These are phyloP conservation scores for Mytilinidion resinicola DNA, from an alignment of 495 filamentous ascomycete genomes.

Conservation along the genomic window DNA sequence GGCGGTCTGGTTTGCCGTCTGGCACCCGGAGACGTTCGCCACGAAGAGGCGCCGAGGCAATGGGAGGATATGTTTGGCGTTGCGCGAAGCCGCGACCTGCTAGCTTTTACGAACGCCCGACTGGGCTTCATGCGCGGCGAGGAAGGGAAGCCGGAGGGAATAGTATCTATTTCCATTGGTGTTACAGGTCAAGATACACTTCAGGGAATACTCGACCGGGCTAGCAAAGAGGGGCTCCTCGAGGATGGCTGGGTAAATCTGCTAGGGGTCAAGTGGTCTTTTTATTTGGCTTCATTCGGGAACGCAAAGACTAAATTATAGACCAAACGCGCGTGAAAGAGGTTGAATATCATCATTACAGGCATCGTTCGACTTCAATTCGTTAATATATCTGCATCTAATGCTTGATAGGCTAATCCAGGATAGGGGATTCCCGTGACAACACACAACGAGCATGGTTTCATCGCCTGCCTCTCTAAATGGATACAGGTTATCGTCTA, in stretches of 20 bases:
- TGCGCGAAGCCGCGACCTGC: slow-evolving; percentile 25
- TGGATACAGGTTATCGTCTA: no score
- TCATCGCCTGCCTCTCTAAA: no score
- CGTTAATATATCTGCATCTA: no score
- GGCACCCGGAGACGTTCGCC: slow-evolving; percentile 19
- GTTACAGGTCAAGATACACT: slow-evolving; percentile 25
- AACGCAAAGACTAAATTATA: slow-evolving; percentile 5
- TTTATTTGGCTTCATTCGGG: slow-evolving; percentile 10
- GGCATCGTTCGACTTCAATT: no score
- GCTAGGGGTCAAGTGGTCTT: slow-evolving; percentile 31
- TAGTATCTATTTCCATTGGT: slow-evolving; percentile 27
- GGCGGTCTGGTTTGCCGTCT: slow-evolving; percentile 26
- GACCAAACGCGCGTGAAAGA: no score
- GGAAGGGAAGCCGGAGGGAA: slow-evolving; percentile 25
- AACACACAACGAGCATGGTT: no score
- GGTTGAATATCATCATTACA: no score
- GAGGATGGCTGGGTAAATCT: slow-evolving; percentile 28
- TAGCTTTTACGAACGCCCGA: slow-evolving; percentile 32
- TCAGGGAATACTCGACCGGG: slow-evolving; percentile 23
- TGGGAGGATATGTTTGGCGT: slow-evolving; percentile 34
- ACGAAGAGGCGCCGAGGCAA: slow-evolving; percentile 25
- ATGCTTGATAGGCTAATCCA: no score
- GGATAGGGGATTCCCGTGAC: no score
- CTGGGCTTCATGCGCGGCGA: slow-evolving; percentile 27
- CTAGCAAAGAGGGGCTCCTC: slow-evolving; percentile 20